phyloP scores from a whole-genome alignment of 331 rosid species.

The Malus hybrid region DNA sequence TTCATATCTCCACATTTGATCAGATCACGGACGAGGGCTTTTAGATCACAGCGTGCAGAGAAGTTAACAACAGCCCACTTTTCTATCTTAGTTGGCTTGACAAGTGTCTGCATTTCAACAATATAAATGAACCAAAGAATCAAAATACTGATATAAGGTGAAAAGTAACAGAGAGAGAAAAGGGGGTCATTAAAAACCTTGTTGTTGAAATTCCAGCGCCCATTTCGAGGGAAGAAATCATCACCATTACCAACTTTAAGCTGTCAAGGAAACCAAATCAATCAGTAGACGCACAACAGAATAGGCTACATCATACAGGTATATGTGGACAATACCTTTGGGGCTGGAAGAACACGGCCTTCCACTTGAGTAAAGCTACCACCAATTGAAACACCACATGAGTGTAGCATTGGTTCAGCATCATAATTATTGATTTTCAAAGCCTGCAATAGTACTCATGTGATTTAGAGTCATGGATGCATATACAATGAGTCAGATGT shows the following conservation, averaged over 20 bases:
- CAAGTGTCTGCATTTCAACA: constrained; percentile 45
- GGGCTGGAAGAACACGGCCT: constrained; percentile 86
- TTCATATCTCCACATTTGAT: too few species aligned
- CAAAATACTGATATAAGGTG: background rate
- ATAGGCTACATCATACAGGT: background rate
- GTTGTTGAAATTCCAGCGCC: constrained; percentile 90
- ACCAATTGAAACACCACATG: constrained; percentile 55
- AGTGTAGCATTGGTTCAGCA: constrained; percentile 61
- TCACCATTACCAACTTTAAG: constrained; percentile 79
- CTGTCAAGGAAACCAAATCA: constrained; percentile 22
- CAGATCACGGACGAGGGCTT: too few species aligned
- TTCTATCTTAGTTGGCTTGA: constrained; percentile 46
- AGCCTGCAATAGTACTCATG: constrained; percentile 39
- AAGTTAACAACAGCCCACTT: constrained; percentile 68
- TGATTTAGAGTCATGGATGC: background rate
- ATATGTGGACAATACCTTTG: constrained; percentile 40
- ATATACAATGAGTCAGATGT: background rate
- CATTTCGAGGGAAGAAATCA: constrained; percentile 79
- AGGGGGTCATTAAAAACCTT: constrained; percentile 39
- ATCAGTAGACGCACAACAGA: background rate
- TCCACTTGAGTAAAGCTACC: constrained; percentile 61
- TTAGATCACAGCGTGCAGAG: too few species aligned
- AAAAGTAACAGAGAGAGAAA: background rate
- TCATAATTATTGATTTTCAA: constrained; percentile 59
- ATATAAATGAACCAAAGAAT: background rate